A percentile compares a stretch with the other conserved stretches of the same genome.
Conservation (phyloP, 768 basidiomycete species). For the Mycena maculata region DNA sequence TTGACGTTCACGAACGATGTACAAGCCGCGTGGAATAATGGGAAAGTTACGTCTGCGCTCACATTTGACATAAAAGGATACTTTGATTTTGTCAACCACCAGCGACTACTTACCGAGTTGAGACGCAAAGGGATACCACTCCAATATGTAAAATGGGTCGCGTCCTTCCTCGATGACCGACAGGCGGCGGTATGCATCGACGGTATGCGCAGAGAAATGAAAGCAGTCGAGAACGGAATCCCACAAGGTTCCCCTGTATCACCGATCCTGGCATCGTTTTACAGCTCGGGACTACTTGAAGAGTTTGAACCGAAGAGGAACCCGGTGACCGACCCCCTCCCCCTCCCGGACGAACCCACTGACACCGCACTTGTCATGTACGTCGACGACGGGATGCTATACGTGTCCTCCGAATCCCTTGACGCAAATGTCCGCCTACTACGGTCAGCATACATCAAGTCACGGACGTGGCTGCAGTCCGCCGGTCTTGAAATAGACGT, state of each 20-base stretch:
- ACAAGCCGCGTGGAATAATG: constrained; percentile 39
- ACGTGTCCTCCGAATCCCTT: constrained; percentile 38
- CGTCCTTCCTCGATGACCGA: constrained; percentile 39
- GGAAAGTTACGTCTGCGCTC: constrained; percentile 37
- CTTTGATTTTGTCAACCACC: constrained; percentile 44
- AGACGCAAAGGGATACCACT: constrained; percentile 35
- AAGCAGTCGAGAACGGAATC: constrained; percentile 45
- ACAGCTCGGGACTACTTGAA: constrained; percentile 40
- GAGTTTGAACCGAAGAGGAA: constrained; percentile 31
- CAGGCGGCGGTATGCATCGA: constrained; percentile 42
- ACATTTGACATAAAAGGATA: constrained; percentile 46
- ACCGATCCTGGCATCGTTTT: constrained; percentile 42
- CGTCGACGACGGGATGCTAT: constrained; percentile 47
- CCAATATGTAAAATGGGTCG: constrained; percentile 34
- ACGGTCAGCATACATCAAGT: constrained; percentile 25
- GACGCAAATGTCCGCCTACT: constrained; percentile 39
- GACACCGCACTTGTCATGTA: constrained; percentile 39
- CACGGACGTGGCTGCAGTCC: not conserved
- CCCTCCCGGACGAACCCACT: constrained; percentile 33
- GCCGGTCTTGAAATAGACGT: constrained; percentile 4
- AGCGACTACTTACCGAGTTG: constrained; percentile 39
- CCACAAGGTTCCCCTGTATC: constrained; percentile 48
- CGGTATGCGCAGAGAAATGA: constrained; percentile 38
- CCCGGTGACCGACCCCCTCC: constrained; percentile 4
- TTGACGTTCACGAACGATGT: constrained; percentile 41